These are phyloP conservation scores for Sophora flavescens DNA, from an alignment of 306 rosid genomes.

Conservation along the genomic window DNA sequence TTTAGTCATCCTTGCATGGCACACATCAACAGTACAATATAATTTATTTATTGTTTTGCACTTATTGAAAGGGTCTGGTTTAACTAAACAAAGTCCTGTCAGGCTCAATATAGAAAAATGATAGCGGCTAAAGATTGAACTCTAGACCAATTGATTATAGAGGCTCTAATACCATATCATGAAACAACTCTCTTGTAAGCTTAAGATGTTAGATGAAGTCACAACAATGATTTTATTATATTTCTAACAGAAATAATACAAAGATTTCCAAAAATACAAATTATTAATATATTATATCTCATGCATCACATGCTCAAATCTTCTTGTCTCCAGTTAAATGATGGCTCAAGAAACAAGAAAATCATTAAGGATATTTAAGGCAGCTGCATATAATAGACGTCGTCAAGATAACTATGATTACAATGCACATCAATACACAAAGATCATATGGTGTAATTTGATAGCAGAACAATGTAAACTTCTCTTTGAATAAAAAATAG, in stretches of 20 bases:
- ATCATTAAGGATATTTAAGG: not conserved
- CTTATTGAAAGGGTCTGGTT: not conserved
- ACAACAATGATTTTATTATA: not conserved
- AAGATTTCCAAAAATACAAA: not conserved
- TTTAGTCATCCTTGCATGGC: not conserved
- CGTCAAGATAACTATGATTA: slow-evolving; percentile 23
- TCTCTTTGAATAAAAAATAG: not conserved
- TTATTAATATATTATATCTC: slow-evolving; percentile 7
- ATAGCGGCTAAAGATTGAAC: not conserved
- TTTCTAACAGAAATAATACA: not conserved
- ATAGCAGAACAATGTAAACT: slow-evolving; percentile 11
- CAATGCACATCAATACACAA: slow-evolving; percentile 1
- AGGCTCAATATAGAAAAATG: not conserved
- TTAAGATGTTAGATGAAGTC: not conserved
- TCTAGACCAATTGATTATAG: not conserved
- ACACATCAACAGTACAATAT: slow-evolving; percentile 8
- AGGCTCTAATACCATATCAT: not conserved
- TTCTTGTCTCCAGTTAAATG: slow-evolving; percentile 13
- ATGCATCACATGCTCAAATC: slow-evolving; percentile 34
- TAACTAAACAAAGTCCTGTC: not conserved
- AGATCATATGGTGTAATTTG: slow-evolving; percentile 5
- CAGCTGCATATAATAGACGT: slow-evolving; percentile 24
- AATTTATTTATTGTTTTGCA: not conserved
- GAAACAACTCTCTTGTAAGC: not conserved
- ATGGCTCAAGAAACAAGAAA: slow-evolving; percentile 15